Evolutionary conservation across 805 yeast species (phyloP), one percentile per base, ranked within the genome.

Genomic region (Candida mattraensis): DNA sequence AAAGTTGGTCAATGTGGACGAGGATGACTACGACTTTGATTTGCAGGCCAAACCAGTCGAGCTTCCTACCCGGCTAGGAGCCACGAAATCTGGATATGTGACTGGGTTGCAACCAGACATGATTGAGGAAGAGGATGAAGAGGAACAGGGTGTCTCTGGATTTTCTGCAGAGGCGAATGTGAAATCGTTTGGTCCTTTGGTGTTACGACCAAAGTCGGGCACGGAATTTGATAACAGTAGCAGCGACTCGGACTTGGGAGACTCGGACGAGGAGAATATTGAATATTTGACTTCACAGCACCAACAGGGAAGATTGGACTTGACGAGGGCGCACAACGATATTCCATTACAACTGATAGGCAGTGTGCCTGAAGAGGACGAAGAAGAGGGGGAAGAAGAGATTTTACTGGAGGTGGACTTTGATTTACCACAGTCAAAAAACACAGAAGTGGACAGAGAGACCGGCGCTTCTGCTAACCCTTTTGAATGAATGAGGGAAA

Each of bases 201-300:
- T 41, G 9, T 30, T 39, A 28, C 45, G 42, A 17, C 17, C 20
- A n/a, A 37, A 23, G 19, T 20, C 29, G 10, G 44, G 31, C 21
- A 37, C 33, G 12, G 34, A 37, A 24, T 28, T 42, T 13, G 35
- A 29, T 2, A 37, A 41, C 3, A 42, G 40, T 28, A 26, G 45
- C 7, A 51, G 40, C 12, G 61, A 56, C 27, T 51, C 58, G 1
- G 55, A 51, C 33, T 33, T 48, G 28, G 51, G 48, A 8, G 63
- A 58, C 30, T 54, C 61, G 0, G 63, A 58, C 36, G 60, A 56
- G 27, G 63, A 60, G 33, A 57, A 57, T 28, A 60, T 60, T 14
- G 62, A 57, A 30, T 48, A 30, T 31, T 24, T 54, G 23, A 54
- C 51, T 2, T 24, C 49, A 4, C 58, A 53, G 37, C 53, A 50